Conservation (phyloP, 2,329 filamentous ascomycete genomes). For the Dothidotthia symphoricarpi region DNA sequence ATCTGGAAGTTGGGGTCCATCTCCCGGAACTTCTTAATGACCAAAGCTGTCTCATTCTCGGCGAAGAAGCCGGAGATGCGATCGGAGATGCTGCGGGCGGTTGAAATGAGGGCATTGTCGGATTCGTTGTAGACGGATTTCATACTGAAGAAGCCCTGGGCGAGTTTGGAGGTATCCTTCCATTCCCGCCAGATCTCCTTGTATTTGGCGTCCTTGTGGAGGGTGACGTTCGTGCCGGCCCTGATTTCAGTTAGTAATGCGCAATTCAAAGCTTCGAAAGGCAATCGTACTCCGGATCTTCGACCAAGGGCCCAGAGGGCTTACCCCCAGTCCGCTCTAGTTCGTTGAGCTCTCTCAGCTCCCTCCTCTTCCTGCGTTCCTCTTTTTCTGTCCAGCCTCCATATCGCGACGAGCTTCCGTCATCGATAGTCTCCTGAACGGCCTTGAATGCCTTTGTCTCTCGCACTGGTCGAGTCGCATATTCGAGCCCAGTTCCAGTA, state of each 20-base stretch:
- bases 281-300: slow-evolving; percentile 76
- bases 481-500: slow-evolving; percentile 84
- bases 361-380: slow-evolving; percentile 77
- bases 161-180: slow-evolving; percentile 81
- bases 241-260: slow-evolving; percentile 49
- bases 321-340: slow-evolving; percentile 51
- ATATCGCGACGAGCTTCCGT: slow-evolving; percentile 92
- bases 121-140: slow-evolving; percentile 91
- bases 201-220: slow-evolving; percentile 97
- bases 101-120: slow-evolving; percentile 91
- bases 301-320: slow-evolving; percentile 62
- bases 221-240: slow-evolving; percentile 86
- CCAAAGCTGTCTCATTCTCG: slow-evolving; percentile 95
- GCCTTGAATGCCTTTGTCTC: slow-evolving; percentile 92
- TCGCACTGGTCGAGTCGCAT: slow-evolving; percentile 89
- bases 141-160: slow-evolving; percentile 83
- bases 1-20: slow-evolving; percentile 96
- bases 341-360: slow-evolving; percentile 66
- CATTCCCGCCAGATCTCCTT: slow-evolving; percentile 98
- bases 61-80: slow-evolving; percentile 93
- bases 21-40: slow-evolving; percentile 95
- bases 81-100: slow-evolving; percentile 90
- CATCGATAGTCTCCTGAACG: slow-evolving; percentile 94
- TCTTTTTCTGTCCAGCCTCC: slow-evolving; percentile 97
- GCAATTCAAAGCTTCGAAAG: too few species aligned